Percentiles rank a stretch among this genome's conserved stretches.
Conservation (phyloP, 768 basidiomycete genomes). For the Botryobasidium botryosum region DNA sequence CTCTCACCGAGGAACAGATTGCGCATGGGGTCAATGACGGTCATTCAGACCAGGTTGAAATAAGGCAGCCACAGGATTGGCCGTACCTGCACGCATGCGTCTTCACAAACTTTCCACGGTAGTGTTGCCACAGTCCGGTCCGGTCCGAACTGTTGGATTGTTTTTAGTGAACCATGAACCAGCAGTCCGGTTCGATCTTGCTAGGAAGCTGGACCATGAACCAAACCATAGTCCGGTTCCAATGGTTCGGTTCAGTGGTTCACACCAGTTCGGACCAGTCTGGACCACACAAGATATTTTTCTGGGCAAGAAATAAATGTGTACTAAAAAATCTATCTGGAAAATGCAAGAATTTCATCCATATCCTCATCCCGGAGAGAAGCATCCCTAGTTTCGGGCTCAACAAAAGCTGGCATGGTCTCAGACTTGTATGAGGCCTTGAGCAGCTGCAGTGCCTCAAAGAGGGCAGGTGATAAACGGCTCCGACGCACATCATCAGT, state of each 20-base stretch:
- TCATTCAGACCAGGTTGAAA: too few relatives aligned
- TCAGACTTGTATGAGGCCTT: slow-evolving; percentile 16
- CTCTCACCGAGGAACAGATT: too few relatives aligned
- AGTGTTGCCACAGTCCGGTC: not conserved
- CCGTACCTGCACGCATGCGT: too few relatives aligned
- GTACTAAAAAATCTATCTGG: not conserved
- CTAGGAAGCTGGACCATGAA: not conserved
- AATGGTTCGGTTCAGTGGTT: not conserved
- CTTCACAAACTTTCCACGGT: too few relatives aligned
- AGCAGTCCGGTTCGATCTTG: not conserved
- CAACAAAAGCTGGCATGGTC: not conserved
- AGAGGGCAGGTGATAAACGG: slow-evolving; percentile 15
- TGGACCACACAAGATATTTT: not conserved
- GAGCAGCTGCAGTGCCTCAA: slow-evolving; percentile 19
- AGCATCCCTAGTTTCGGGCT: not conserved
- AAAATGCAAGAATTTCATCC: not conserved
- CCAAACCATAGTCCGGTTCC: not conserved
- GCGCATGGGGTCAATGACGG: too few relatives aligned
- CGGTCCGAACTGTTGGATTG: not conserved
- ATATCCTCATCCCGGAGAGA: not conserved
- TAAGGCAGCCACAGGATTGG: too few relatives aligned
- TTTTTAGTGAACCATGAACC: not conserved
- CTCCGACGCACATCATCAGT: slow-evolving; percentile 15
- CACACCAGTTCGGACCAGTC: not conserved
- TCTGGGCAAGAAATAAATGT: not conserved